Conservation (phyloP, 306 rosid genomes). For the Quercus aquifolioides region DNA sequence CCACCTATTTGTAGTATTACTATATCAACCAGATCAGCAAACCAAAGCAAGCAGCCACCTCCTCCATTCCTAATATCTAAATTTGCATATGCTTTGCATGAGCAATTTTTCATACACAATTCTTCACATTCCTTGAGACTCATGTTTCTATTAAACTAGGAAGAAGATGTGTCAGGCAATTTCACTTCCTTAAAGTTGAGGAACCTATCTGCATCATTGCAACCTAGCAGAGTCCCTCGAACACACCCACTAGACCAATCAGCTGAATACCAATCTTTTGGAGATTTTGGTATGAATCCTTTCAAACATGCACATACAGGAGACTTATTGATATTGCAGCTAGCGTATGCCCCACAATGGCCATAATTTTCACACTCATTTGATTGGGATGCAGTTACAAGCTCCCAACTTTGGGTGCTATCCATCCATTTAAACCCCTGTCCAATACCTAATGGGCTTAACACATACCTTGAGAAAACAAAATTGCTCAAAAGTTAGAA, state of each 20-base stretch:
- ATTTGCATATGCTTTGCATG: slow-evolving; percentile 27
- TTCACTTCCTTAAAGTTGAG: neutral
- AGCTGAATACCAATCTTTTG: no score
- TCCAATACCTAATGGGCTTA: neutral
- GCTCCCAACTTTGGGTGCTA: slow-evolving; percentile 12
- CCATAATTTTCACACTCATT: slow-evolving; percentile 24
- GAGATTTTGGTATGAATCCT: slow-evolving; percentile 7
- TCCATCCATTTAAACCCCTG: slow-evolving; percentile 20
- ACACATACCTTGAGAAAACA: slow-evolving; percentile 12
- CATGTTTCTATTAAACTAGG: slow-evolving; percentile 18
- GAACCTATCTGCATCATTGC: slow-evolving; percentile 18
- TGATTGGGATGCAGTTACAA: neutral
- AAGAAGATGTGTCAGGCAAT: slow-evolving; percentile 30
- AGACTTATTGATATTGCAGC: neutral
- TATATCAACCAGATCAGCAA: slow-evolving; percentile 23
- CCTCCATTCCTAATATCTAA: slow-evolving; percentile 15
- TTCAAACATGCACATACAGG: slow-evolving; percentile 19
- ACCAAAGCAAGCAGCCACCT: slow-evolving; percentile 40
- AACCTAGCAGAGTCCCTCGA: slow-evolving; percentile 1
- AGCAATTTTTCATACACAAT: slow-evolving; percentile 27
- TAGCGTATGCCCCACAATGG: slow-evolving; percentile 15
- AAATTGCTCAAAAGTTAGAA: no score
- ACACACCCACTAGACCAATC: slow-evolving; percentile 20
- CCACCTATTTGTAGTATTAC: slow-evolving; percentile 13
- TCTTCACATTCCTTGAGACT: slow-evolving; percentile 20